These are phyloP conservation scores for Ophiostoma himal-ulmi DNA, from an alignment of 2,329 filamentous ascomycete species.

Conservation along the genomic window DNA sequence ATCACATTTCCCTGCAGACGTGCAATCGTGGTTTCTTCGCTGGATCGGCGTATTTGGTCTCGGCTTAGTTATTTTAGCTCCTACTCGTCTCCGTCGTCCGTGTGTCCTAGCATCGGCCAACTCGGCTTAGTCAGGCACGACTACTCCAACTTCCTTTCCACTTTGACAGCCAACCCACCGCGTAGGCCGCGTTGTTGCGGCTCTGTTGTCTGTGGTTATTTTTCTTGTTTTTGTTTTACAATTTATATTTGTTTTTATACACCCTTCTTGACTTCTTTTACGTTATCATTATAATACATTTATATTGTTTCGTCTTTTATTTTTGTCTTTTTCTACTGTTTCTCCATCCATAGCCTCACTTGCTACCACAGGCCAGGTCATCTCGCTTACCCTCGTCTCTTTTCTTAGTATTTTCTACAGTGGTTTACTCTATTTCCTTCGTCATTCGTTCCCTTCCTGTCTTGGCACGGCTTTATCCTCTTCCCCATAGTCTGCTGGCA, in stretches of 20 bases:
- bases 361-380: background rate
- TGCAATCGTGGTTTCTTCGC: background rate
- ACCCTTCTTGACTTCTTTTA: background rate
- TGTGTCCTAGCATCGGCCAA: background rate
- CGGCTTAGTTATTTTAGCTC: conserved; percentile 7
- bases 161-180: background rate
- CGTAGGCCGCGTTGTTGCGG: conserved; percentile 1
- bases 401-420: background rate
- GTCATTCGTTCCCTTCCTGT: background rate
- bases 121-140: conserved; percentile 3
- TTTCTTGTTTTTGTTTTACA: background rate
- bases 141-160: background rate
- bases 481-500: background rate
- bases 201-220: background rate
- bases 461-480: background rate
- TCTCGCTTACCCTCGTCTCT: conserved; percentile 1
- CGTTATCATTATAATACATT: background rate
- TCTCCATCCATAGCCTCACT: background rate
- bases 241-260: background rate
- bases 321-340: background rate
- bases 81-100: background rate
- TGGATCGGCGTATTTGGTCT: background rate
- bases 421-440: background rate
- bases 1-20: background rate
- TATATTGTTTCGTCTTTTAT: background rate